Evolutionary conservation across 257 asterid genomes (phyloP), one percentile per base, ranked within the genome.

Genomic region (Buddleja alternifolia): DNA sequence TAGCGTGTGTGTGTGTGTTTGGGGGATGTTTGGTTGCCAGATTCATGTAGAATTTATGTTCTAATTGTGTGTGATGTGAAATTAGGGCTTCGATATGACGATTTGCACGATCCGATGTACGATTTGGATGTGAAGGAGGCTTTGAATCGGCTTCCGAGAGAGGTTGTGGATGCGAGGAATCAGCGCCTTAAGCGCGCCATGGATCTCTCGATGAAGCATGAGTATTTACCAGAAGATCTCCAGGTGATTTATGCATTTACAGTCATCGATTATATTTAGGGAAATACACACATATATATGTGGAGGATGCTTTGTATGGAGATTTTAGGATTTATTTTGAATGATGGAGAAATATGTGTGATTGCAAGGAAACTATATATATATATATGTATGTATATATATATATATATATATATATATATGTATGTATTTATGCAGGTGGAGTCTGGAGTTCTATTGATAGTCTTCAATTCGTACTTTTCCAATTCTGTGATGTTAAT

Each of bases 151-250:
- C 89, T 93, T 41, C 97, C 97, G 4, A 87, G 67, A 46, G 90
- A 83, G 81, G 65, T 93, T 32, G 94, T 93, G 75, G 95, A 88
- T 73, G 96, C 98, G 56, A 81, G 98, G 77, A 83, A 86, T 69
- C 97, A 79, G 78, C 92, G 97, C 63, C 92, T 93, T 25, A 71
- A 76, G 81, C 97, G 96, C 56, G 95, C 98, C 70, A 70, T 93
- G 83, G 97, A 93, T 75, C 95, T 93, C 52, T 93, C 98, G 45
- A 52, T 93, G 97, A 93, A 93, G 83, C 98, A 93, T 42, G 77
- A 80, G 52, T 81, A 88, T 73, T 93, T 93, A 54, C 82, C 93
- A 0, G 79, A 81, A 17, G 82, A 90, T 37, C 83, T 90, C 42
- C 97, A 88, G 97, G 96, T 89, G 69, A 75, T 39, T n/a, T 12